Evolutionary conservation across 2,329 filamentous ascomycete genomes (phyloP).

Genomic region (Aspergillus jensenii): DNA sequence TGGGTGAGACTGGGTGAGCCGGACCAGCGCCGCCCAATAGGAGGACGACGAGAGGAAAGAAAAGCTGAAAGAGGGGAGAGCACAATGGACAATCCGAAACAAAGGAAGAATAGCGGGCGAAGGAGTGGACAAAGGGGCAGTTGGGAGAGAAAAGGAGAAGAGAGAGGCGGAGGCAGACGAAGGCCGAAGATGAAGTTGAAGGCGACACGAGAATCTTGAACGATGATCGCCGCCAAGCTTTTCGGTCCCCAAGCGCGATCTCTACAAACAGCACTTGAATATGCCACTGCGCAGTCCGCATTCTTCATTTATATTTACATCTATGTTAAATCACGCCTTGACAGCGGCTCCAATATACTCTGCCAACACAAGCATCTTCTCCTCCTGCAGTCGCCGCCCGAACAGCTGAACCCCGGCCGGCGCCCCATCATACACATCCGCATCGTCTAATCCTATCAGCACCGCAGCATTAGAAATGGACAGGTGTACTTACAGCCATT

Average conservation of each 20-base stretch:
- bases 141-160: slow-evolving; percentile 1
- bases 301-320: background rate
- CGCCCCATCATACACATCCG: slow-evolving; percentile 49
- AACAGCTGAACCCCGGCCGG: slow-evolving; percentile 52
- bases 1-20: slow-evolving; percentile 1
- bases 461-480: background rate
- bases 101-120: background rate
- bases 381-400: slow-evolving; percentile 51
- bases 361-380: slow-evolving; percentile 50
- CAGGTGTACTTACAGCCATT: slow-evolving; percentile 47
- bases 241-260: background rate
- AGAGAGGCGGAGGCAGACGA: slow-evolving; percentile 2
- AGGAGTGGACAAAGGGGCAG: slow-evolving; percentile 4
- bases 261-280: no score
- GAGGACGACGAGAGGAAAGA: background rate
- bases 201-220: slow-evolving; percentile 11
- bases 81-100: background rate
- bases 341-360: slow-evolving; percentile 36
- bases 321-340: background rate
- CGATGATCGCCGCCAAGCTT: slow-evolving; percentile 18
- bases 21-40: background rate
- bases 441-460: slow-evolving; percentile 42
- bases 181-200: slow-evolving; percentile 6
- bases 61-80: background rate
- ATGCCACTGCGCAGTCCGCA: no score